Base-by-base conservation (phyloP, 2,329 filamentous ascomycete species). In the Xylariaceae sp. region DNA sequence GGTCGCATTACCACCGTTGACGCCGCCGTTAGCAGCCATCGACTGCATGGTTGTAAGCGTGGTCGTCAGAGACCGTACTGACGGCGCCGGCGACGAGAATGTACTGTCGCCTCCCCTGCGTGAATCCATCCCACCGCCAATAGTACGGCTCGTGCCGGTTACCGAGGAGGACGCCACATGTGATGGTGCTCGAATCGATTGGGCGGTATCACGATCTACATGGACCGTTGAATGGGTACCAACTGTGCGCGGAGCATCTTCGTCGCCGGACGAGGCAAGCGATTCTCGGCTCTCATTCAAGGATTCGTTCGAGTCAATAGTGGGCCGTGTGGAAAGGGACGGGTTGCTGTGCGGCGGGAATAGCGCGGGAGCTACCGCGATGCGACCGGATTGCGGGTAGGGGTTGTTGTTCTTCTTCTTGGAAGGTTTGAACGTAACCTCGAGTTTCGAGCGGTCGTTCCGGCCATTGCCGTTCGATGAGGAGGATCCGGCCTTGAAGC, bases 21-120 rank as follows among this genome's bases (percentile, higher is more conserved):
- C 69, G 53, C 70, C 74, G 17, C 79, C 80, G 56, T 83, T 84
- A 3, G 85, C 83, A 2, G 84, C 83, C 62, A 85, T 79, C 1
- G 90, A 93, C 69, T 93, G 90, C 60, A 95, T 92, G 0, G 90
- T 95, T 0, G 90, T 94, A 57, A 95, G 78, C 1, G 90, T 94
- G 0, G 90, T 94, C 1, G 90, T 90, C 56, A 95, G 78, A 2
- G 89, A 93, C 62, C 86, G 87, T 52, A 91, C 85, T 6, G 89
- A 93, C 30, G 89, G 89, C 39, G 89, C 88, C 1, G 90, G 89
- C 10, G 89, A 92, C 15, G 89, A 92, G 72, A 93, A 93, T 44
- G 88, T 92, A 77, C 85, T 88, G 73, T 86, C 84, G 57, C 80
- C 88, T 58, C 90, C 90, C 66, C 88, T 84, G 59, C 86, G 82